Evolutionary conservation across 116 monocot species (phyloP), one percentile per base, ranked within the genome.

Genomic region (Zostera marina): DNA sequence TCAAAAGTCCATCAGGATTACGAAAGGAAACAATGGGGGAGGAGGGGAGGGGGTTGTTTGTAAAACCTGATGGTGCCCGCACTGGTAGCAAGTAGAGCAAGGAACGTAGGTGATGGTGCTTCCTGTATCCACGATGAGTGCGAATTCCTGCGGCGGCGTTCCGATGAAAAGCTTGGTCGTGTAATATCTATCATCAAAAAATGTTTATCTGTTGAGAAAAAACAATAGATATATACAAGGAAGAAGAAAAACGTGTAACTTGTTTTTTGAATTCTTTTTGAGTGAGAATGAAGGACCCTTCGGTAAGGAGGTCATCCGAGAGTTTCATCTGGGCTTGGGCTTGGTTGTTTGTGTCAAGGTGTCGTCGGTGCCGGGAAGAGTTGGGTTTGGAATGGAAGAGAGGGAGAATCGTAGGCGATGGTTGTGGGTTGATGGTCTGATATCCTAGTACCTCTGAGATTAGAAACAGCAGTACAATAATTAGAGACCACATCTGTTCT

Each of bases 51-150:
- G 15, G 11, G 3, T 13, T 2, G 25, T 12, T 38, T 1, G 67
- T 65, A 54, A n/a, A n/a, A 67, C 94, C 88, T 88, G 88, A 56
- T 94, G 94, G 52, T 69, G 70, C 21, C 94, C 94, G 41, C 94
- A 94, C 32, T 80, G 88, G 60, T 76, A 73, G 49, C 94, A 94
- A 6, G 79, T 67, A n/a, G 88, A 77, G 66, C 94, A 94, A 7
- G 94, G 94, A 9, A 94, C 94, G 44, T 88, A 94, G 11, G 94
- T 94, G 6, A 88, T 84, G 0, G 88, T 88, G 63, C 94, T 94
- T 51, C 94, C 88, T 1, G 94, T 78, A 55, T 94, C 94, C 20
- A 94, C 94, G 38, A 94, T 88, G 23, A 94, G 70, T 3, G 88
- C 84, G 54, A 94, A 94, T 45, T 79, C 73, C 69, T 94, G 94